phyloP scores from a whole-genome alignment of 2,329 filamentous ascomycete species.

The Colletotrichum karsti region DNA sequence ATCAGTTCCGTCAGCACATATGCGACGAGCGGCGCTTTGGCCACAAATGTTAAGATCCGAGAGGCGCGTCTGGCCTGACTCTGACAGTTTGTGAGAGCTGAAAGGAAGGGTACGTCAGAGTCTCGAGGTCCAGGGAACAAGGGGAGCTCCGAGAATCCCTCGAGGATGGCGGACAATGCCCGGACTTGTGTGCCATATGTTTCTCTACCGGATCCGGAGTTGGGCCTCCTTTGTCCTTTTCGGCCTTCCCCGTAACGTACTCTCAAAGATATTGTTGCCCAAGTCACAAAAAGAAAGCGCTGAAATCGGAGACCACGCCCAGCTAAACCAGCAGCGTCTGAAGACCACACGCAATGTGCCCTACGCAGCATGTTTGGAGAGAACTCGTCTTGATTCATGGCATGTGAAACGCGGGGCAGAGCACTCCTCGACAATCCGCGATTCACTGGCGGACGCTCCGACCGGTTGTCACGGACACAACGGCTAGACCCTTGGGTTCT shows the following conservation, averaged over 20 bases:
- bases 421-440: background rate
- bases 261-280: too few relatives aligned
- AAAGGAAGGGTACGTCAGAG: background rate
- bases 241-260: background rate
- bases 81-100: background rate
- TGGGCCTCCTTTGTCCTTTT: background rate
- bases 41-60: constrained; percentile 18
- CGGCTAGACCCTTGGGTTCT: background rate
- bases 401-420: constrained; percentile 19
- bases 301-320: background rate
- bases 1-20: constrained; percentile 1
- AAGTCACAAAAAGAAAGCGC: too few relatives aligned
- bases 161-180: background rate
- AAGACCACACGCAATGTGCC: too few relatives aligned
- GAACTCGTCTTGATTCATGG: background rate
- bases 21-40: constrained; percentile 23
- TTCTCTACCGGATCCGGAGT: background rate
- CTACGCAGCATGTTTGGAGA: too few relatives aligned
- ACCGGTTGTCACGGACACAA: background rate
- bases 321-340: too few relatives aligned
- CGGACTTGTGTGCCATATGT: background rate
- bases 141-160: background rate
- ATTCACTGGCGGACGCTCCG: background rate
- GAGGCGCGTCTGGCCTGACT: constrained; percentile 9
- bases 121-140: background rate